Evolutionary conservation across 192 early-diverging fungal genomes (phyloP).

Genomic region (Backusella liffmaniae): DNA sequence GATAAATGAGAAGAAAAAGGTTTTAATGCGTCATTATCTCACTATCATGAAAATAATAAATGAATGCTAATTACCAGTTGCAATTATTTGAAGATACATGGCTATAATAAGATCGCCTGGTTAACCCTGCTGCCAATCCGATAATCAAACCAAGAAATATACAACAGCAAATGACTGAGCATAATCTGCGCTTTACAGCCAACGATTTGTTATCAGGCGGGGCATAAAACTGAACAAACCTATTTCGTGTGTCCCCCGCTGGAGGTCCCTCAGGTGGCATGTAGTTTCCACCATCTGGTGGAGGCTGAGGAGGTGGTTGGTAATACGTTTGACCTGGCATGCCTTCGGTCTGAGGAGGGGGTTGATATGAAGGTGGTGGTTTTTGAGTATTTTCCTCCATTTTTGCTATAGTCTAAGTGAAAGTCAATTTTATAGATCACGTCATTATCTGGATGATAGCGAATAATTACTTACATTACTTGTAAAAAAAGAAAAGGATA

Average conservation of each 20-base stretch:
- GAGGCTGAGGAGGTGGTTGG: conserved; percentile 20
- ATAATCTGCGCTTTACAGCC: conserved; percentile 15
- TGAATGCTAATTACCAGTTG: neutral
- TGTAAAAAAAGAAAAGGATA: neutral
- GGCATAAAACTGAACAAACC: conserved; percentile 14
- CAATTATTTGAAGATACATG: neutral
- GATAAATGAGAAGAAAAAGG: neutral
- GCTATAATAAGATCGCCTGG: neutral
- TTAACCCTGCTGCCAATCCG: conserved; percentile 22
- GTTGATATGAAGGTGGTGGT: conserved; percentile 25
- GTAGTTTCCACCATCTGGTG: neutral
- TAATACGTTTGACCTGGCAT: conserved; percentile 17
- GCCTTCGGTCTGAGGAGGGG: neutral
- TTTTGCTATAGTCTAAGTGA: neutral
- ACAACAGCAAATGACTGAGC: conserved; percentile 5
- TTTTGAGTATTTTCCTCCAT: neutral
- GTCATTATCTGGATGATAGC: neutral
- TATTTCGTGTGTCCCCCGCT: neutral
- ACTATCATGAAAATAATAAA: neutral
- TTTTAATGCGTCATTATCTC: neutral
- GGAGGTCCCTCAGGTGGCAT: neutral
- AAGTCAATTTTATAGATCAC: neutral
- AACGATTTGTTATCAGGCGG: conserved; percentile 19
- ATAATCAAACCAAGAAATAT: conserved; percentile 16
- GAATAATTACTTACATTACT: neutral